A percentile compares a stretch with the other conserved stretches of the same genome.
Conservation (phyloP, 1,139 yeast genomes). For the Candida sanyaensis region DNA sequence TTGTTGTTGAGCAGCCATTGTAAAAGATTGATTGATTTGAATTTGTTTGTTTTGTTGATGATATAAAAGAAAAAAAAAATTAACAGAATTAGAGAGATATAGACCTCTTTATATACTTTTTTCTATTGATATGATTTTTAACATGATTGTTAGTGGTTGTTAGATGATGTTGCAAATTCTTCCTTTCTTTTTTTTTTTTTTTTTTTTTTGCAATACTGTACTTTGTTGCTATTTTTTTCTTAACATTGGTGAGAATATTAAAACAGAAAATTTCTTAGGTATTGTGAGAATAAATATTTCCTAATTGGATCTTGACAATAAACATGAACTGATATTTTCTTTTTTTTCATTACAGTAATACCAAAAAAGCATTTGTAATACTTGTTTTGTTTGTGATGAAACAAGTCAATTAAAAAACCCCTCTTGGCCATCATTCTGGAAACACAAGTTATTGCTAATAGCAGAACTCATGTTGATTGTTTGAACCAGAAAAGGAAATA, state of each 20-base stretch:
- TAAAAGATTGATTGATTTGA: neutral
- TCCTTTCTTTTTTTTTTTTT: neutral
- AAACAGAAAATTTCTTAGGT: neutral
- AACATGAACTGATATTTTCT: too few relatives aligned
- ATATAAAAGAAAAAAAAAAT: neutral
- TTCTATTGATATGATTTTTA: neutral
- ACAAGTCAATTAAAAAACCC: too few relatives aligned
- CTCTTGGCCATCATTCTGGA: too few relatives aligned
- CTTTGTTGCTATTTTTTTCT: too few relatives aligned
- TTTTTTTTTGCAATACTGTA: neutral
- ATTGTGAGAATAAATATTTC: neutral
- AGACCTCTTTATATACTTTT: neutral
- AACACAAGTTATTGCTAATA: too few relatives aligned
- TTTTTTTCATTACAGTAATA: too few relatives aligned
- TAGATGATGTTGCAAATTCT: neutral
- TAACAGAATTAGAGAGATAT: neutral
- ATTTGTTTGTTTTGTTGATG: neutral
- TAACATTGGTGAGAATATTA: too few relatives aligned
- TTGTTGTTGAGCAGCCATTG: conserved; percentile 12
- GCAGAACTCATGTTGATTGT: too few relatives aligned
- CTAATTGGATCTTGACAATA: neutral
- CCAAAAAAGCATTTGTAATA: too few relatives aligned
- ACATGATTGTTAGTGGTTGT: neutral
- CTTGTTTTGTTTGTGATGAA: too few relatives aligned
- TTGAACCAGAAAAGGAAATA: too few relatives aligned